Base-by-base conservation (phyloP, 352 stramenopile species). In the Saprolegnia diclina region DNA sequence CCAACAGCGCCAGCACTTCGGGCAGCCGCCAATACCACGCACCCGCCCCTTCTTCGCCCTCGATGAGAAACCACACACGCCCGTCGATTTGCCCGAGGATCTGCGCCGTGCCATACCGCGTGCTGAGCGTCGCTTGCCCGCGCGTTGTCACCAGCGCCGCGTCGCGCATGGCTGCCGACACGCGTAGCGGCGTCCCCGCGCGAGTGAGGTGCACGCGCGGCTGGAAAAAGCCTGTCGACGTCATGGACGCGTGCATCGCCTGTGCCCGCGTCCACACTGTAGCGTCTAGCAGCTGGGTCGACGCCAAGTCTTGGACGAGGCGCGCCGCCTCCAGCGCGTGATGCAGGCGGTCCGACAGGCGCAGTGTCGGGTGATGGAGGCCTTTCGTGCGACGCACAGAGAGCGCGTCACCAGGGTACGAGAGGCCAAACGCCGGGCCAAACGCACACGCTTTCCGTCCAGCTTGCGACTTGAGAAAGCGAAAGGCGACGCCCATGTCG, bases 401-500 rank as follows among this genome's bases (percentile, higher is more conserved):
- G 35, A 68, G 42, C 11, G 62, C 35, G 29, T 68, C 62, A 11
- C 62, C 62, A 38, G 62, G 62, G 10, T 68, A 46, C 38, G 62
- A 68, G 32, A 53, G 42, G 4, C 62, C 62, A 24, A 68, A 24
- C 16, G 32, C 62, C 11, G 62, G 62, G 4, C 50, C 29, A 29
- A 68, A 68, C 1, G 62, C 35, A 29, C 50, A 46, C 5, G 14
- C 16, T 13, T 68, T 53, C 7, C 42, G 46, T 29, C 38, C 9
- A 6, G 26, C 35, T 68, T 68, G 62, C 19, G 19, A 56, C 13
- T 72, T 53, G 35, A 79, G 67, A 45, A 71, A 56, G 70, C 74
- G 74, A 57, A 82, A 82, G 5, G 76, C 76, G 24, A 82, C 69
- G 29, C 75, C 76, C 76, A 82, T 80, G 40, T 82, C 71, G 14